Evolutionary conservation across 768 basidiomycete genomes (phyloP), one percentile per base, ranked within the genome.

Genomic region (Hygrocybe coccinea): DNA sequence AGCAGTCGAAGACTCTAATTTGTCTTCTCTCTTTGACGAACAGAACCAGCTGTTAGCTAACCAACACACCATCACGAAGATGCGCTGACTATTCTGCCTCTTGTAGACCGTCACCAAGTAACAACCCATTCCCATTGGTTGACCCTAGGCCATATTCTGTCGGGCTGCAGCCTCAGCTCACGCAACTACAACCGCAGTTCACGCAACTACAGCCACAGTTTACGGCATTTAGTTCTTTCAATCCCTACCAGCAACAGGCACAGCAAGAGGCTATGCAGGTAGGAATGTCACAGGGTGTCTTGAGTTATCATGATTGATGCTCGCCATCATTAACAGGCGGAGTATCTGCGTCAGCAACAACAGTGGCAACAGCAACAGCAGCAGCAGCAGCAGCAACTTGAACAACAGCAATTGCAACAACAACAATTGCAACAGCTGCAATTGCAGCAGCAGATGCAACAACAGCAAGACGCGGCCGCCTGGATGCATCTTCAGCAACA

Each of bases 241-340:
- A 98, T 69, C 91, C 91, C 0, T 93, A 91, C 60, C 89, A 91
- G 65, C 92, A 94, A 67, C 95, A 95, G 66, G 83, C 87, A 46
- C 89, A 95, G 63, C 92, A 95, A 63, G 92, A 95, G 69, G 86
- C 86, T 14, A 81, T 85, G 63, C 89, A 89, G 74, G 81, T 72
- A 39, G 37, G 29, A 24, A 33, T 38, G 29, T 54, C 5, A 45
- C 22, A 9, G 6, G 3, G 11, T 52, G 9, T 24, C 21, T 50
- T 22, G 3, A 8, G 24, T 10, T 9, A 11, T 35, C 25, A 10
- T 50, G 3, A 11, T 34, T 19, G 33, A 33, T 9, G 37, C 10
- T 15, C 17, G 36, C 39, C n/a, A 52, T 37, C 2, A 52, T 24
- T 14, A 52, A 52, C 75, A 89, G 67, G 86, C 86, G 36, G 87